Percentiles rank a stretch among this genome's conserved stretches.
Conservation (phyloP, 2,329 filamentous ascomycete species). For the Botryotinia narcissicola region DNA sequence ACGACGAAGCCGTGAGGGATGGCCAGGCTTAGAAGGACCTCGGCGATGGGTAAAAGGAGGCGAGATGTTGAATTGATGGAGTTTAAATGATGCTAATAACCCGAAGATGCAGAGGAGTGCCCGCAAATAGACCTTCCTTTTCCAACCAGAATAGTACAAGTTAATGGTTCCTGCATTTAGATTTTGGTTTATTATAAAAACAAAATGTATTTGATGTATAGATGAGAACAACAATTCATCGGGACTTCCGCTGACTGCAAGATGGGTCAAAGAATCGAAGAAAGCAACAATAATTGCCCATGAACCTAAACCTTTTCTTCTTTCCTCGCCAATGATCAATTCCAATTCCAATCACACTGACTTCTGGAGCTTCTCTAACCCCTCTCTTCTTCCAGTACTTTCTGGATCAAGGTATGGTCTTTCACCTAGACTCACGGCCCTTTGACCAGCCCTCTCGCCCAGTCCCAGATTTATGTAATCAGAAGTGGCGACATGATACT, state of each 20-base stretch:
- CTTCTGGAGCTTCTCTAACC: slow-evolving; percentile 9
- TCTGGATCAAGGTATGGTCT: slow-evolving; percentile 50
- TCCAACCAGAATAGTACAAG: too few species aligned
- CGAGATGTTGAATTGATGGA: not conserved
- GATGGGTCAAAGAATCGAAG: too few species aligned
- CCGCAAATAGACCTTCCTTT: not conserved
- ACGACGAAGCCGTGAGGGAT: not conserved
- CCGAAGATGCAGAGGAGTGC: not conserved
- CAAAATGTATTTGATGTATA: too few species aligned
- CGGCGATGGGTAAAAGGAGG: not conserved
- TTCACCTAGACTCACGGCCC: slow-evolving; percentile 52
- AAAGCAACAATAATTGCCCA: too few species aligned
- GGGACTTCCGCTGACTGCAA: too few species aligned
- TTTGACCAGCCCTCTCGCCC: slow-evolving; percentile 47
- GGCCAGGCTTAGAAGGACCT: not conserved
- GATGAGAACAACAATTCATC: too few species aligned
- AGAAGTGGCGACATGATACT: slow-evolving; percentile 53
- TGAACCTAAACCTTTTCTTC: not conserved
- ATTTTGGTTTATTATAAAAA: too few species aligned
- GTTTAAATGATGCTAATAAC: not conserved
- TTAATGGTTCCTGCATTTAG: too few species aligned
- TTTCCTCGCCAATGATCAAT: not conserved
- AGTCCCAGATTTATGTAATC: slow-evolving; percentile 50
- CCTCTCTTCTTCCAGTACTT: slow-evolving; percentile 44
- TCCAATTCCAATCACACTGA: not conserved